A percentile compares a stretch with the other conserved stretches of the same genome.
Evolutionary conservation across 164 flowering plant species (phyloP).

Genomic region (Hamamelis virginiana): DNA sequence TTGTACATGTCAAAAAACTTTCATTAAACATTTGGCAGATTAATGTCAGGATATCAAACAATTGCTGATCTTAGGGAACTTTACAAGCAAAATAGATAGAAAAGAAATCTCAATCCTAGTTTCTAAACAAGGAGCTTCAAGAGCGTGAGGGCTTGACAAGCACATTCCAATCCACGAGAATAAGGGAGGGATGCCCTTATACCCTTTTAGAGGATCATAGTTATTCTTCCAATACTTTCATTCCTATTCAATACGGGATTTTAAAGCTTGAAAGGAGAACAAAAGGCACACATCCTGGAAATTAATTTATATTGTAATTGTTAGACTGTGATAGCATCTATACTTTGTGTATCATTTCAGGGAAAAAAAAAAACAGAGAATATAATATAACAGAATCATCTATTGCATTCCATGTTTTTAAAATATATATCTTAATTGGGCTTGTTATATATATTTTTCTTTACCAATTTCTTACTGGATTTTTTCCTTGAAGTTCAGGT

Average conservation of each 20-base stretch:
- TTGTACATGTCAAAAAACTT: background rate
- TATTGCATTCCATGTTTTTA: background rate
- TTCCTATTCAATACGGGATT: background rate
- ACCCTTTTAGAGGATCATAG: no score
- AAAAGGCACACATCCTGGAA: background rate
- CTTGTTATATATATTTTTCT: background rate
- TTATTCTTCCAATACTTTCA: background rate
- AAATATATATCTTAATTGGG: background rate
- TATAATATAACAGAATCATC: background rate
- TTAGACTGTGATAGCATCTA: background rate
- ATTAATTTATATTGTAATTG: background rate
- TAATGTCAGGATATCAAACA: background rate
- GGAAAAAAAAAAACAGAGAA: background rate
- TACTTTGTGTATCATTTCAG: background rate
- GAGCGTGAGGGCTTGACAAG: no score
- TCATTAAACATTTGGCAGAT: background rate
- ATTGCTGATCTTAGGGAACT: background rate
- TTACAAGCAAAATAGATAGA: no score
- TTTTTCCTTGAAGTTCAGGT: slow-evolving; percentile 50
- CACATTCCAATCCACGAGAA: no score
- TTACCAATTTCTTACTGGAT: background rate
- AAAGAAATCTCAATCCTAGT: no score
- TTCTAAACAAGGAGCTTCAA: no score
- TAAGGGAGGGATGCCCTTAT: no score
- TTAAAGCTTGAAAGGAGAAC: background rate